Conservation (phyloP, 2,329 filamentous ascomycete genomes). For the Allantophomopsis cytisporea region DNA sequence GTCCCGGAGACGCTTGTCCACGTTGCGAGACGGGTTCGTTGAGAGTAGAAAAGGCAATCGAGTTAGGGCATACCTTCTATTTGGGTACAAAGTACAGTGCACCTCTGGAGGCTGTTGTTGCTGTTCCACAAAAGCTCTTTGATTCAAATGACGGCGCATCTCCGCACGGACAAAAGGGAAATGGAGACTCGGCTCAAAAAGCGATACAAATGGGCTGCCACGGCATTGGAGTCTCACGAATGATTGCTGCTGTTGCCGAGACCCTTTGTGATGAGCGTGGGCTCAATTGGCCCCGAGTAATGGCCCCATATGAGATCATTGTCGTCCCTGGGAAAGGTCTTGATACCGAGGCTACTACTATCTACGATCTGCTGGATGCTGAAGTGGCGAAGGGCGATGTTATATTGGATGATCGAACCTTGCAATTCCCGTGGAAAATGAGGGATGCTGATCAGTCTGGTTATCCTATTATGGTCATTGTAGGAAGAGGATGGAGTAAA, state of each 20-base stretch:
- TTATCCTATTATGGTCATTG: conserved; percentile 69
- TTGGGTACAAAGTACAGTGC: conserved; percentile 79
- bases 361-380: conserved; percentile 47
- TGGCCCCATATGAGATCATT: conserved; percentile 72
- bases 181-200: conserved; percentile 17
- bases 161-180: not conserved
- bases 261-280: conserved; percentile 58
- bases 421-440: conserved; percentile 70
- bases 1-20: conserved; percentile 59
- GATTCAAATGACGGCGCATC: not conserved
- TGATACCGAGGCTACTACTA: conserved; percentile 32
- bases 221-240: conserved; percentile 83
- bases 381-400: conserved; percentile 30
- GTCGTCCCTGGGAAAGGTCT: conserved; percentile 41
- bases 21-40: conserved; percentile 52
- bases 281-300: conserved; percentile 74
- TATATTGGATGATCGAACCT: conserved; percentile 60
- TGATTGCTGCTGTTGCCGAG: conserved; percentile 78
- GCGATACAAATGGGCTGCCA: conserved; percentile 91
- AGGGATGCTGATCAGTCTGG: conserved; percentile 82
- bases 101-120: conserved; percentile 53
- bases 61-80: conserved; percentile 91
- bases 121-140: conserved; percentile 20
- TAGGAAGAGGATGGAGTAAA: conserved; percentile 55
- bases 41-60: conserved; percentile 59